Percentiles rank a stretch among this genome's conserved stretches.
Evolutionary conservation across 2,329 filamentous ascomycete species (phyloP).

Genomic region (Neofusicoccum parvum): DNA sequence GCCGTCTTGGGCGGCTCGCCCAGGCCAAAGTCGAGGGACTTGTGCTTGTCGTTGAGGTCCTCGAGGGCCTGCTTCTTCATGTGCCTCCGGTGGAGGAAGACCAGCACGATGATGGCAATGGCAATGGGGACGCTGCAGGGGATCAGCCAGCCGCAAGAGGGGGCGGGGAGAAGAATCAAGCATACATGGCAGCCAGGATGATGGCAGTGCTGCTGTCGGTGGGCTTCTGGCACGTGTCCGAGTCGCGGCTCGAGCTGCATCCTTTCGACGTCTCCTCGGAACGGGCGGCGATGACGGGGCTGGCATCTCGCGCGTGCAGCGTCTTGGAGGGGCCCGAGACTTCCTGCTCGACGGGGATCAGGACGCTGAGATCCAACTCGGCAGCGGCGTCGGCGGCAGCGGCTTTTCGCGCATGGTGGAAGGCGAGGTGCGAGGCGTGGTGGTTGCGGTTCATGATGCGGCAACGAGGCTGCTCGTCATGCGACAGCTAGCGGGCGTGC

Average conservation of each 20-base stretch:
- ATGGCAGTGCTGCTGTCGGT: slow-evolving; percentile 37
- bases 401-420: slow-evolving; percentile 33
- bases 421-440: slow-evolving; percentile 31
- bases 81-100: slow-evolving; percentile 79
- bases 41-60: slow-evolving; percentile 84
- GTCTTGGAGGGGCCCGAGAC: slow-evolving; percentile 1
- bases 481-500: slow-evolving; percentile 15
- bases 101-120: slow-evolving; percentile 65
- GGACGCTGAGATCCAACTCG: slow-evolving; percentile 19
- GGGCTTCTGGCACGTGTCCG: slow-evolving; percentile 40
- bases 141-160: background rate
- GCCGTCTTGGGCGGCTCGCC: slow-evolving; percentile 45
- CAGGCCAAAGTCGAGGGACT: slow-evolving; percentile 89
- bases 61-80: slow-evolving; percentile 71
- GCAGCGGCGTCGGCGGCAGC: slow-evolving; percentile 19
- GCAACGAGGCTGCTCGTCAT: slow-evolving; percentile 20
- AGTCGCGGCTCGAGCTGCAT: slow-evolving; percentile 22
- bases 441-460: slow-evolving; percentile 35
- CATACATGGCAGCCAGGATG: slow-evolving; percentile 38
- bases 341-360: background rate
- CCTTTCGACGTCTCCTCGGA: background rate
- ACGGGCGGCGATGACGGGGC: slow-evolving; percentile 8
- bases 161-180: background rate
- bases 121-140: slow-evolving; percentile 71
- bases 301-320: background rate